These are phyloP conservation scores for Xanthoparmelia taractica DNA, from an alignment of 495 filamentous ascomycete species.

Conservation along the genomic window DNA sequence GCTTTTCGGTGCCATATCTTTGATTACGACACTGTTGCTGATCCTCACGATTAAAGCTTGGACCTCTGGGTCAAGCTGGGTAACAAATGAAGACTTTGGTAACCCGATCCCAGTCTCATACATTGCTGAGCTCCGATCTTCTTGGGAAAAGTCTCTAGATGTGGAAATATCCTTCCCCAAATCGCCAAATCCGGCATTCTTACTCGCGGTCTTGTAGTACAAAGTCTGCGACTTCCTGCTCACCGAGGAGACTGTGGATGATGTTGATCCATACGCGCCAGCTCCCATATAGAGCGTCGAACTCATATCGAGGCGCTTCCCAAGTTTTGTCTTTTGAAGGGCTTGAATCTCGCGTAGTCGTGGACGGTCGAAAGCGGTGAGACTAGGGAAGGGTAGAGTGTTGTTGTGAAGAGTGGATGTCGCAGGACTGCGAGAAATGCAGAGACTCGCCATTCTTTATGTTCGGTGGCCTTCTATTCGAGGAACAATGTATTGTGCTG, in stretches of 20 bases:
- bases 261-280: not conserved
- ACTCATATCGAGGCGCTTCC: not conserved
- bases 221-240: not conserved
- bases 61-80: slow-evolving; percentile 16
- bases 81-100: not conserved
- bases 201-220: not conserved
- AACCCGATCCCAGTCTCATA: not conserved
- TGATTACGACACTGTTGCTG: slow-evolving; percentile 17
- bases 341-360: not conserved
- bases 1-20: slow-evolving; percentile 14
- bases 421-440: slow-evolving; percentile 4
- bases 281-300: not conserved
- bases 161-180: not conserved
- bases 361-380: not conserved
- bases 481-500: slow-evolving; percentile 3
- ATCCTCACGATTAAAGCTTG: slow-evolving; percentile 17
- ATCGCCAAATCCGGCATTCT: not conserved
- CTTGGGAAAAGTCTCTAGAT: not conserved
- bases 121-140: not conserved
- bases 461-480: not conserved
- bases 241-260: not conserved
- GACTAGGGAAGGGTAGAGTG: not conserved
- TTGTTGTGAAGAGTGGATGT: not conserved
- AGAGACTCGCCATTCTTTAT: slow-evolving; percentile 10
- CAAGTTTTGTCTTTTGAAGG: not conserved